phyloP scores from a whole-genome alignment of 208 protist genomes.

The Trypanosoma mega region DNA sequence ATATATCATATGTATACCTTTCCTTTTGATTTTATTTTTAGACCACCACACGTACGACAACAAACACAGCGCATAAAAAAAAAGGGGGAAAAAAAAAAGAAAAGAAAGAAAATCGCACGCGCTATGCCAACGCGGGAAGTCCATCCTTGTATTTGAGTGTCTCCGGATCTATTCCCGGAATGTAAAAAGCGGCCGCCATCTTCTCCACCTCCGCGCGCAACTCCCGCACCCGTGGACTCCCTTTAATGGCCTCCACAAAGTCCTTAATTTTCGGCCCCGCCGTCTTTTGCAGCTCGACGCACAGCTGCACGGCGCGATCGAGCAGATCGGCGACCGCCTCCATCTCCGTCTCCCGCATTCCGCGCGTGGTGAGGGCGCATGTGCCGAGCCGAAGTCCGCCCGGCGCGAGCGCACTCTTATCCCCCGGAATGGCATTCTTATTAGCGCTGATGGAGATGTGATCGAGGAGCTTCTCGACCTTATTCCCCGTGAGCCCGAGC shows the following conservation, averaged over 20 bases:
- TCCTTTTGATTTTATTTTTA: too few species aligned
- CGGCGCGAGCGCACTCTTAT: constrained; percentile 92
- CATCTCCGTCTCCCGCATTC: constrained; percentile 93
- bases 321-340: constrained; percentile 89
- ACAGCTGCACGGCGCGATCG: constrained; percentile 78
- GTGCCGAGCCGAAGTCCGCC: constrained; percentile 96
- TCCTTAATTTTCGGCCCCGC: constrained; percentile 67
- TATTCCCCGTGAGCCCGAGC: constrained; percentile 93
- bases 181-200: constrained; percentile 77
- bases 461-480: constrained; percentile 96
- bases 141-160: constrained; percentile 76
- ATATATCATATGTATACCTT: too few species aligned
- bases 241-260: constrained; percentile 57
- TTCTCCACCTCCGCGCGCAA: constrained; percentile 84
- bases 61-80: too few species aligned
- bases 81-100: constrained; percentile 10
- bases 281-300: constrained; percentile 67
- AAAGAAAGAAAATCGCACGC: neutral
- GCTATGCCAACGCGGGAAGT: constrained; percentile 28
- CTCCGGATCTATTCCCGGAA: constrained; percentile 82
- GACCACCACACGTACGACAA: too few species aligned
- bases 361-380: constrained; percentile 95
- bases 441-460: constrained; percentile 93
- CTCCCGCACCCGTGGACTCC: constrained; percentile 33
- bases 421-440: constrained; percentile 98